Evolutionary conservation across 1,139 yeast species (phyloP).

Genomic region (Taphrina flavorubra): DNA sequence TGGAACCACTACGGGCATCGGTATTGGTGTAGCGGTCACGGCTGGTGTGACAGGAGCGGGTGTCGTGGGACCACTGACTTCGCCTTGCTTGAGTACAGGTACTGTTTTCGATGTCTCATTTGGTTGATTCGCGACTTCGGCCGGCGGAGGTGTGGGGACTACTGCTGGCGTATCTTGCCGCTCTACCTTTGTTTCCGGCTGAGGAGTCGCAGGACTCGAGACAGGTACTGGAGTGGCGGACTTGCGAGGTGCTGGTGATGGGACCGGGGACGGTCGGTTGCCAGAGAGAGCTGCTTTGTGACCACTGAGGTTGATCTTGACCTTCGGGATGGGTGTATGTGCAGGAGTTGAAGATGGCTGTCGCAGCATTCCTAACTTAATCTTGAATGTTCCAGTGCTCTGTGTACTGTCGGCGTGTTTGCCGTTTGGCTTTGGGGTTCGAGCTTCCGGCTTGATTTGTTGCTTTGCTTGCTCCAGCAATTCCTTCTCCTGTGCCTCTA

Average conservation of each 20-base stretch:
- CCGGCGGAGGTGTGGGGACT: neutral
- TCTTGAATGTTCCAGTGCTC: conserved; percentile 16
- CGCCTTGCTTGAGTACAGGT: neutral
- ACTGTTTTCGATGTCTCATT: neutral
- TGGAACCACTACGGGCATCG: conserved; percentile 18
- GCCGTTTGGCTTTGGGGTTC: neutral
- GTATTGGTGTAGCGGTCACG: neutral
- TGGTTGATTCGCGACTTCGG: neutral
- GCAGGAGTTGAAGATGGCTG: conserved; percentile 25
- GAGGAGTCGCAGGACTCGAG: conserved; percentile 4
- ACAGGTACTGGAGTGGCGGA: conserved; percentile 23
- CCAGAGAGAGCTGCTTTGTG: conserved; percentile 5
- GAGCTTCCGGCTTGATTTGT: conserved; percentile 6
- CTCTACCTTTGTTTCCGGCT: conserved; percentile 16
- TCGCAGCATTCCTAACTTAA: conserved; percentile 26
- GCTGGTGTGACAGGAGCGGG: conserved; percentile 10
- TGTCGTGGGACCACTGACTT: neutral
- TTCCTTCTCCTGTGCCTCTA: conserved; percentile 22
- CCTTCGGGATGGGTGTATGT: conserved; percentile 11
- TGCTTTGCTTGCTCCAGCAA: conserved; percentile 11
- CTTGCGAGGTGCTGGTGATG: conserved; percentile 15
- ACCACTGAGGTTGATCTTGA: conserved; percentile 24
- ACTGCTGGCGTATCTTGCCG: conserved; percentile 4
- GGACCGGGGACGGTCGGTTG: conserved; percentile 6
- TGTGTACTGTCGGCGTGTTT: neutral